Base-by-base conservation (phyloP, 139 green algal genomes). In the Chlamydomonas incerta region DNA sequence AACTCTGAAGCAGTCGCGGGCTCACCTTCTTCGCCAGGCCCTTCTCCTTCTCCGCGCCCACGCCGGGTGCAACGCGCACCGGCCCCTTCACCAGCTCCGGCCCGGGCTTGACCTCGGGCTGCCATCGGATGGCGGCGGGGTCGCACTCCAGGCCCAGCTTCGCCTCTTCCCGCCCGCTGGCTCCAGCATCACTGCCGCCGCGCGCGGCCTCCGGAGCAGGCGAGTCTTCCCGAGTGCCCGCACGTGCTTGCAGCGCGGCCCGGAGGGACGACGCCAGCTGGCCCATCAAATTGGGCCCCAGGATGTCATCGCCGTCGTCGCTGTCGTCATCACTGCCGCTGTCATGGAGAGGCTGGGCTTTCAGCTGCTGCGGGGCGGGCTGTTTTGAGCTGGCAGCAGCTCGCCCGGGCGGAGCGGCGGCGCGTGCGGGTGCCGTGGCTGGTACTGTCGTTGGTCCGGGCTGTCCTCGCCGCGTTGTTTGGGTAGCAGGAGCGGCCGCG, bases 21-120 rank as follows among this genome's bases (percentile, higher is more conserved):
- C n/a, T 17, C 70, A 91, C 88, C 85, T 90, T 60, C 72, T 90
- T 90, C 29, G 75, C 74, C 41, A 92, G 81, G 11, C 85, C 88
- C n/a, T 73, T 81, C 81, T 89, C 83, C 81, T 92, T 92, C 26
- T 88, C 74, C 6, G 66, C 79, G 20, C 65, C 79, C 0, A 26
- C 18, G 31, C 79, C 79, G 4, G 65, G 47, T 0, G 65, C 66
- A 66, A 75, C 47, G 9, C 79, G 79, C 47, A 57, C 6, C 47
- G 29, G 52, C 47, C 2, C 37, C 28, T 11, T n/a, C 1, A 35
- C 31, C 2, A 74, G 29, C 66, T 55, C 13, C 47, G 67, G 47
- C 31, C 5, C 3, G 10, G 2, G n/a, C 23, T 37, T 1, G 1
- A 35, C 8, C 21, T 76, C 66, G 18, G 79, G 47, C 47, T 75